Base-by-base conservation (phyloP, 2,329 filamentous ascomycete species). In the Metarhizium sp. region DNA sequence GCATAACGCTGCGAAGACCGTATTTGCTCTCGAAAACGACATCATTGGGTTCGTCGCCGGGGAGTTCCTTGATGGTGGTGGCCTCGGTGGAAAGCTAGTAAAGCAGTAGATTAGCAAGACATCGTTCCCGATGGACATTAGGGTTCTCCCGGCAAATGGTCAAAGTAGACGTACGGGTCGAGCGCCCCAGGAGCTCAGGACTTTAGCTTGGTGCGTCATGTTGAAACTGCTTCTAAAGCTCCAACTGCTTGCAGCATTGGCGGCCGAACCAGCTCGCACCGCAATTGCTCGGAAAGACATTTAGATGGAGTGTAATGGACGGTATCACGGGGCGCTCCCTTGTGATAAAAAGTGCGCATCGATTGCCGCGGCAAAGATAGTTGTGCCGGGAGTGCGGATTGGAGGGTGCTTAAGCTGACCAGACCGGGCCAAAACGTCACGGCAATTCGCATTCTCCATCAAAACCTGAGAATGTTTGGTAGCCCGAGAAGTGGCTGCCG, bases 11-110 rank as follows among this genome's bases (percentile, higher is more conserved):
- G 59, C 94, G 89, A 52, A 97, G 81, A 60, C 94, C 94, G 72
- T 94, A 96, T 64, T 87, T 80, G 67, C 84, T 90, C 72, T 84
- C 85, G 79, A 99, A 99, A 58, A 96, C 78, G 62, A 99, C 94
- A 81, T 99, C 94, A 69, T 95, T 86, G 59, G 86, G 78, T 53
- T 91, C 85, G 71, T 96, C 90, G 57, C 75, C 80, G 29, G 79
- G 77, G 53, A 81, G 76, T 63, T 87, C 80, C 66, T 78, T 81
- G 62, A 77, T 74, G 14, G 63, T 56, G 18, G 60, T 59, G 43
- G 70, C 70, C 50, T 70, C 68, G 34, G 61, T 63, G 42, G 71
- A 72, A 18, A 72, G 60, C 71, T 73, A 46, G 6, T n/a, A 4
- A 13, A 48, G 25, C 4, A 29, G 20, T 30, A 25, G 20, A 30